phyloP scores from a whole-genome alignment of 257 asterid species.

The Lycium ferocissimum region DNA sequence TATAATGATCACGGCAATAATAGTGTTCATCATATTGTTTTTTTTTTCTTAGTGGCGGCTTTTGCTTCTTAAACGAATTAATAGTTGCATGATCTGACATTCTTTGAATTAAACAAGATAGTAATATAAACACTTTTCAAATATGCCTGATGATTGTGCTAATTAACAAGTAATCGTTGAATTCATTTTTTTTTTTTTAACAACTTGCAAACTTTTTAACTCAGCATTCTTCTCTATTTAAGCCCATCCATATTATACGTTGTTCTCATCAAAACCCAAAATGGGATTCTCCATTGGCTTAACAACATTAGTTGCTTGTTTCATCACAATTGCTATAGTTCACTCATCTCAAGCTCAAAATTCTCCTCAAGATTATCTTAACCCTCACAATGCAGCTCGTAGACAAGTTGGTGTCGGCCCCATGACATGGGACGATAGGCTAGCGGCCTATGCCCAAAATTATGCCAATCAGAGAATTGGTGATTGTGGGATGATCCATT shows the following conservation, averaged over 20 bases:
- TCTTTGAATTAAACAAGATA: background rate
- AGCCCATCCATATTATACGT: background rate
- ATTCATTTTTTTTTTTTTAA: background rate
- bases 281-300: background rate
- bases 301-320: background rate
- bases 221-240: background rate
- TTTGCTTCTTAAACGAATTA: background rate
- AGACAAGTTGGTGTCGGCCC: slow-evolving; percentile 43
- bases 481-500: slow-evolving; percentile 52
- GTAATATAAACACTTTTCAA: background rate
- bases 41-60: background rate
- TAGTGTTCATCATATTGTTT: background rate
- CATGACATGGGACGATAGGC: slow-evolving; percentile 45
- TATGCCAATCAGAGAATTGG: slow-evolving; percentile 41
- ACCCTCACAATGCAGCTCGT: slow-evolving; percentile 52
- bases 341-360: slow-evolving; percentile 37
- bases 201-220: background rate
- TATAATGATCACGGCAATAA: background rate
- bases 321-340: background rate
- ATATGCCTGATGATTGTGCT: background rate
- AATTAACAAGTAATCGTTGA: background rate
- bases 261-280: background rate
- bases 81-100: background rate
- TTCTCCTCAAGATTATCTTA: slow-evolving; percentile 39
- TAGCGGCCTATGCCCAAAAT: slow-evolving; percentile 48